Evolutionary conservation across 352 stramenopile genomes (phyloP).

Genomic region (Phytophthora citricola): DNA sequence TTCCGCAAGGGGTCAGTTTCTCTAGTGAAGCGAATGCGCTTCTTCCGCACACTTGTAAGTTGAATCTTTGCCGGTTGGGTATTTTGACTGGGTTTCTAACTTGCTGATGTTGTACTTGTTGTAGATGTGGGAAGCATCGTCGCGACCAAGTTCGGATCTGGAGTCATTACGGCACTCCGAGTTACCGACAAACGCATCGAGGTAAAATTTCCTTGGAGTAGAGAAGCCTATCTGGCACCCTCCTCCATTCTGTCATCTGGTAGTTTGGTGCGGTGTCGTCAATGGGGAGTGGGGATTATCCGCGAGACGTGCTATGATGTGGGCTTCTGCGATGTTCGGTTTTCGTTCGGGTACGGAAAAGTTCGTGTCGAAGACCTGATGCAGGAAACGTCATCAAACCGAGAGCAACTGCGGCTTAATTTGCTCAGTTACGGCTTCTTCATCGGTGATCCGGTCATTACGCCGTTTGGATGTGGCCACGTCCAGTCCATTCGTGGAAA

Average conservation of each 20-base stretch:
- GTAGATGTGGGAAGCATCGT: conserved; percentile 72
- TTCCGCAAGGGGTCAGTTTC: conserved; percentile 65
- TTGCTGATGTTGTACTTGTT: conserved; percentile 1
- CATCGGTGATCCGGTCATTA: conserved; percentile 69
- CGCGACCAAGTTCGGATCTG: conserved; percentile 65
- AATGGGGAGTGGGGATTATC: conserved; percentile 69
- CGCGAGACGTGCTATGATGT: conserved; percentile 64
- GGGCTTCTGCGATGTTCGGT: conserved; percentile 68
- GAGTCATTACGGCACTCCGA: conserved; percentile 69
- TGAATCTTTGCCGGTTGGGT: neutral
- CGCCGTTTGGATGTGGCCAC: conserved; percentile 68
- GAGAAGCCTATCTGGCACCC: conserved; percentile 60
- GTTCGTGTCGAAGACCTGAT: conserved; percentile 60
- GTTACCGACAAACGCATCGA: conserved; percentile 61
- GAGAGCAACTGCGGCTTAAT: conserved; percentile 23
- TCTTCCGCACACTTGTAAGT: conserved; percentile 58
- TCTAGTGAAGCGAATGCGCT: conserved; percentile 37
- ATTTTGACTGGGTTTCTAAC: neutral
- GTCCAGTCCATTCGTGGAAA: conserved; percentile 42
- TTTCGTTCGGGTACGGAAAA: conserved; percentile 67
- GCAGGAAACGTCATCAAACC: conserved; percentile 51
- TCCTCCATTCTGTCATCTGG: conserved; percentile 55
- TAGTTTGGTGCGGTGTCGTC: conserved; percentile 53
- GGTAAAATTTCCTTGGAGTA: conserved; percentile 76
- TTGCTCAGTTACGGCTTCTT: conserved; percentile 38